Evolutionary conservation across 495 filamentous ascomycete genomes (phyloP), one percentile per base, ranked within the genome.

Genomic region (Oidiodendron maius): DNA sequence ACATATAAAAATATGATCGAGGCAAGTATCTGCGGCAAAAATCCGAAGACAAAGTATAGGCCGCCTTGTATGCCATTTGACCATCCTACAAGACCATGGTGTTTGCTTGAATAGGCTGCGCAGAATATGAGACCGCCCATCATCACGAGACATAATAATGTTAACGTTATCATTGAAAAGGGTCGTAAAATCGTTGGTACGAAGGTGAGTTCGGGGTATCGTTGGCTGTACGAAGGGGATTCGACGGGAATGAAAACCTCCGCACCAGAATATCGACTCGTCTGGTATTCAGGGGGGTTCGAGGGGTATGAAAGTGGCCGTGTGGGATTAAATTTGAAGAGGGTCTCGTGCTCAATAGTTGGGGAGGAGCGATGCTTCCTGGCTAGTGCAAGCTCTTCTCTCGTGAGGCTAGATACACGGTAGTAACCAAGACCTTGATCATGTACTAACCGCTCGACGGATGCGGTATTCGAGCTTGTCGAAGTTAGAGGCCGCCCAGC

Each of bases 31-130:
- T 87, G 87, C 3, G 90, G 90, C 5, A 96, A 61, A 58, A 90
- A 89, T 49, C 87, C 76, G 61, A 94, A 86, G 44, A 95, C 66
- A 62, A 95, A 95, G 60, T 94, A 96, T n/a, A 80, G 76, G 8
- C 69, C 67, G 20, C 80, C 83, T 41, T 82, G 81, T 39, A 83
- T 81, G 45, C 60, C 64, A 21, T 72, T 71, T 17, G 63, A 64
- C 63, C 89, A 96, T 9, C 68, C 56, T 64, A 77, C 78, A 4
- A 95, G 60, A 0, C 90, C 87, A 8, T 71, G 54, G 45, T 84
- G 75, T 4, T 66, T 57, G 18, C 71, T 66, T 3, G 88, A 89
- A 65, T 76, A 91, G 18, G 87, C 69, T 45, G 86, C 89, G 61
- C 76, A 83, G 59, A 90, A 84, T 8, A 83, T 70, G 15, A 95